Conservation (phyloP, 1,284 basidiomycete species). For the Leucocoprinus gongylophorus region DNA sequence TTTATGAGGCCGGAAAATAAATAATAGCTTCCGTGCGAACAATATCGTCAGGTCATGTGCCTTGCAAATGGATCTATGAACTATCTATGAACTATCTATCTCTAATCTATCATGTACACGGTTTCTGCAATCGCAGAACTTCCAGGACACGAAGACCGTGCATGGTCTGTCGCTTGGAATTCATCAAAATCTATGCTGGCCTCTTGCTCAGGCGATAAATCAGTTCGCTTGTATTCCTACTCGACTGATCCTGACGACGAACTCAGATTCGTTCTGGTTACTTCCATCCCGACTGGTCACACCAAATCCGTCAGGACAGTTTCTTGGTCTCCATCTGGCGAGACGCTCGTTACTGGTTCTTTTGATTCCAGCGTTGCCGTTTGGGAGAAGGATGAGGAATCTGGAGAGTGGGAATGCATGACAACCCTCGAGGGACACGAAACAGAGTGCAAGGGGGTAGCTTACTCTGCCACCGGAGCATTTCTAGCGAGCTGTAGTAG, state of each 20-base stretch:
- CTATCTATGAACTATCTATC: neutral
- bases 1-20: no score
- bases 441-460: constrained; percentile 94
- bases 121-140: constrained; percentile 4
- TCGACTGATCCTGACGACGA: constrained; percentile 21
- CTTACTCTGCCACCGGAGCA: constrained; percentile 75
- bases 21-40: neutral
- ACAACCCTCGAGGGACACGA: constrained; percentile 93
- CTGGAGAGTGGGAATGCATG: constrained; percentile 78
- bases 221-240: constrained; percentile 83
- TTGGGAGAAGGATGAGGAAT: constrained; percentile 66
- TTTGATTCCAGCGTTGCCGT: constrained; percentile 93
- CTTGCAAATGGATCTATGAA: neutral
- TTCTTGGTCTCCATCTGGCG: constrained; percentile 88
- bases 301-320: constrained; percentile 86
- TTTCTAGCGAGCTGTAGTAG: constrained; percentile 89
- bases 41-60: neutral
- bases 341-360: constrained; percentile 87
- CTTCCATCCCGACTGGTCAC: constrained; percentile 78
- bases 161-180: constrained; percentile 93
- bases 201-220: constrained; percentile 92
- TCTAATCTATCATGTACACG: constrained; percentile 6
- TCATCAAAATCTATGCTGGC: constrained; percentile 77
- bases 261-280: constrained; percentile 44
- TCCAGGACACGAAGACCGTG: constrained; percentile 77